phyloP scores from a whole-genome alignment of 1,284 basidiomycete genomes.

The Wolfiporia cocos region DNA sequence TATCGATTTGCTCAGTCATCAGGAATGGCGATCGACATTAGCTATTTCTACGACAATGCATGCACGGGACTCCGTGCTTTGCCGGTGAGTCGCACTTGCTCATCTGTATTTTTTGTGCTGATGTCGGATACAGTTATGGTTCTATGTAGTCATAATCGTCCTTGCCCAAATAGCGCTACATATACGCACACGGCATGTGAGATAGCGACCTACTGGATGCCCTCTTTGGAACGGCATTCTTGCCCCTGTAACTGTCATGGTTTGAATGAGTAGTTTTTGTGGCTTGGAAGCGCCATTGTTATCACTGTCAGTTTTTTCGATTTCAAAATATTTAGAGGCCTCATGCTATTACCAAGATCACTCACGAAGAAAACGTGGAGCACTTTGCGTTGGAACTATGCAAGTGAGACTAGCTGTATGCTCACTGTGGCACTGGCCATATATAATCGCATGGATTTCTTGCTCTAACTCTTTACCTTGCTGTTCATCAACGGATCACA shows the following conservation, averaged over 20 bases:
- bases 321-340: not conserved
- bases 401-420: constrained; percentile 51
- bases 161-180: constrained; percentile 55
- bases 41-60: no score
- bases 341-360: constrained; percentile 17
- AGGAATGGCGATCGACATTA: no score
- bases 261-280: constrained; percentile 63
- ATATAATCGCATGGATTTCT: constrained; percentile 67
- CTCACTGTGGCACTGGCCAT: constrained; percentile 60
- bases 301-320: constrained; percentile 46
- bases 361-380: constrained; percentile 46
- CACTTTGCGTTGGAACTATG: constrained; percentile 53
- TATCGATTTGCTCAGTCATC: no score
- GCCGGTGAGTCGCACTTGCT: no score
- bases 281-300: constrained; percentile 61
- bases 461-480: constrained; percentile 54
- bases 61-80: no score
- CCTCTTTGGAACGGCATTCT: constrained; percentile 50
- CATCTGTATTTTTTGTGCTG: no score
- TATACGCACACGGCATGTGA: constrained; percentile 57
- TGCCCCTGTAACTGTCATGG: constrained; percentile 56
- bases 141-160: constrained; percentile 56
- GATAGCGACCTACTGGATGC: constrained; percentile 55
- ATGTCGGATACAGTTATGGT: constrained; percentile 16
- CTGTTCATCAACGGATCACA: constrained; percentile 43